phyloP scores from a whole-genome alignment of 495 filamentous ascomycete species.

The Hypoxylon intermedium region DNA sequence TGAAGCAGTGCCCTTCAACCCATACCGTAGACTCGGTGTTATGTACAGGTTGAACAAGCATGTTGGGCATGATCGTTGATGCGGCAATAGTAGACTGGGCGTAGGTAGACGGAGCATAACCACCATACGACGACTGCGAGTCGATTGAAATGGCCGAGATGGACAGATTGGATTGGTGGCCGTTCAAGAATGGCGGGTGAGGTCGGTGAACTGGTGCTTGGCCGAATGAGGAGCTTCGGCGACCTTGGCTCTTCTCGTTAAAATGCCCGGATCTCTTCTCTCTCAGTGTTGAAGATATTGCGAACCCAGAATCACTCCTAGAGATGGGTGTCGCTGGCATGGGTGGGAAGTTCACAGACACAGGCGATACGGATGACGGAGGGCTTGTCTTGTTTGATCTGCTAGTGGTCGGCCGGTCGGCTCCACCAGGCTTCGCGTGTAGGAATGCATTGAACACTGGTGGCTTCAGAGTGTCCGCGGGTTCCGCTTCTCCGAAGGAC shows the following conservation, averaged over 20 bases:
- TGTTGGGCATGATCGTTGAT: constrained; percentile 95
- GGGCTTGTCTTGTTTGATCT: constrained; percentile 79
- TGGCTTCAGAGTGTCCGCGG: constrained; percentile 50
- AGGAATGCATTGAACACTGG: constrained; percentile 90
- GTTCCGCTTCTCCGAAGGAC: constrained; percentile 76
- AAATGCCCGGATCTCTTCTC: constrained; percentile 97
- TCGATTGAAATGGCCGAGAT: constrained; percentile 83
- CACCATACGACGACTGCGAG: constrained; percentile 72
- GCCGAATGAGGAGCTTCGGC: constrained; percentile 90
- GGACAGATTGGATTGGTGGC: constrained; percentile 79
- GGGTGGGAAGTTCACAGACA: constrained; percentile 79
- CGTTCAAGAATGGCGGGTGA: constrained; percentile 80
- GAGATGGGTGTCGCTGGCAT: constrained; percentile 76
- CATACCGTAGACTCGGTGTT: constrained; percentile 88
- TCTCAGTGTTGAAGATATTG: constrained; percentile 79
- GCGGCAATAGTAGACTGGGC: constrained; percentile 96
- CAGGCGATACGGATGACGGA: constrained; percentile 84
- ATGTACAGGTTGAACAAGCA: constrained; percentile 80
- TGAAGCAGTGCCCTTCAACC: constrained; percentile 94
- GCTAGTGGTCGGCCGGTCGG: constrained; percentile 81
- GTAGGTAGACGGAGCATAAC: constrained; percentile 93
- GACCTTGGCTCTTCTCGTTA: constrained; percentile 77
- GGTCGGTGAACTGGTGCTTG: constrained; percentile 74
- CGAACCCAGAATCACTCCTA: constrained; percentile 89
- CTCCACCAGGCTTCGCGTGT: constrained; percentile 71